Percentiles rank a stretch among this genome's conserved stretches.
phyloP scores from a whole-genome alignment of 176 grass and related monocot genomes.

The Musa schizocarpa region DNA sequence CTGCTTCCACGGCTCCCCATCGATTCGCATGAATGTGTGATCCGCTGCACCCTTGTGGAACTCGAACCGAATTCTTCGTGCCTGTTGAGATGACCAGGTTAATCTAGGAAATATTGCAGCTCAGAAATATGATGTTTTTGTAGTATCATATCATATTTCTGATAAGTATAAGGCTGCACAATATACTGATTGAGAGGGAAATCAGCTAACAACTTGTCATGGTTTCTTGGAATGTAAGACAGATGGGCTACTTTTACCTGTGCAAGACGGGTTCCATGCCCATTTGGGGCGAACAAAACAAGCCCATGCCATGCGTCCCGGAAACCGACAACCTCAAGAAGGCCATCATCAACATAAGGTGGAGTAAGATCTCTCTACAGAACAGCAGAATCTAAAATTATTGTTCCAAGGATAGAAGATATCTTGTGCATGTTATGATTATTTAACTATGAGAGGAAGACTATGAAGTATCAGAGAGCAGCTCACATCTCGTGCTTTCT shows the following conservation, averaged over 20 bases:
- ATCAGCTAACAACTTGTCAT: no score
- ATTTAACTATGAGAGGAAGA: background rate
- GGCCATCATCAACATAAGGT: slow-evolving; percentile 69
- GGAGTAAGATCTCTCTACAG: slow-evolving; percentile 50
- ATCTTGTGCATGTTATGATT: background rate
- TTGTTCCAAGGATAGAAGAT: background rate
- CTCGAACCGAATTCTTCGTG: slow-evolving; percentile 62
- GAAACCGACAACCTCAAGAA: slow-evolving; percentile 82
- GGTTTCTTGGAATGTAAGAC: no score
- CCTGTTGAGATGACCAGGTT: slow-evolving; percentile 20
- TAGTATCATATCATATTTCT: no score
- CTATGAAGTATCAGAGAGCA: background rate
- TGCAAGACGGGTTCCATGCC: slow-evolving; percentile 76
- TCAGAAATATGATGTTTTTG: background rate
- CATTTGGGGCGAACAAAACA: slow-evolving; percentile 68
- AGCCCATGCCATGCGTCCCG: slow-evolving; percentile 91
- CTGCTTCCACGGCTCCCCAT: slow-evolving; percentile 93
- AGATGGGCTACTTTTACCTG: slow-evolving; percentile 31
- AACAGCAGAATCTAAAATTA: slow-evolving; percentile 11
- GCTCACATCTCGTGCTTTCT: slow-evolving; percentile 35
- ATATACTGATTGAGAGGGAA: background rate
- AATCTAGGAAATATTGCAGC: background rate
- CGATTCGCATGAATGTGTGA: slow-evolving; percentile 76
- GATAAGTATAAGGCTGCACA: background rate
- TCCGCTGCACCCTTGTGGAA: slow-evolving; percentile 53